Percentiles rank a stretch among this genome's conserved stretches.
phyloP scores from a whole-genome alignment of 1,284 basidiomycete genomes.

The Cutaneotrichosporon sp. region DNA sequence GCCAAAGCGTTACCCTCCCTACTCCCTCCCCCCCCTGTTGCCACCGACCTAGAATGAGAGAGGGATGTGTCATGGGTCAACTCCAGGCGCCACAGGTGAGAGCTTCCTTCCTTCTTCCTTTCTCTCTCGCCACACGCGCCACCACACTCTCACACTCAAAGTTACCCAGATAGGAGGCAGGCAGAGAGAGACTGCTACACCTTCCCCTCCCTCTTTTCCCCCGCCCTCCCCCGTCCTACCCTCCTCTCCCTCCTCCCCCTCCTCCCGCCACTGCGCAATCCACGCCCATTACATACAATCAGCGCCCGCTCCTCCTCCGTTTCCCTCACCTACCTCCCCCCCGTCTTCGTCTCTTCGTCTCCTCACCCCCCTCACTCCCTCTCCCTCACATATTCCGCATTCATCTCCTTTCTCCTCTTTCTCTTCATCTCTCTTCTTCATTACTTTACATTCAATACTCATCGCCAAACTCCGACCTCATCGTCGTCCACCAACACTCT shows the following conservation, averaged over 20 bases:
- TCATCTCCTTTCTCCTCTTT: not conserved
- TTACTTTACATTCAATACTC: not conserved
- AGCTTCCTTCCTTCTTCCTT: too few relatives aligned
- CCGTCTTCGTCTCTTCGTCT: not conserved
- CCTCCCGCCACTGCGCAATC: not conserved
- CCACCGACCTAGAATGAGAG: too few relatives aligned
- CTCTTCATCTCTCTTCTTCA: not conserved
- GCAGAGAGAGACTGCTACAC: not conserved
- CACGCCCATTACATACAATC: too few relatives aligned
- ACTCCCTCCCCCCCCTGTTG: too few relatives aligned
- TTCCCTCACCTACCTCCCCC: too few relatives aligned
- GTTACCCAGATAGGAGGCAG: not conserved
- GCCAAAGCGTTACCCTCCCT: too few relatives aligned
- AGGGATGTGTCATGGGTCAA: too few relatives aligned
- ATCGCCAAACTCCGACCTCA: not conserved
- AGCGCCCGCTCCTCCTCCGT: too few relatives aligned
- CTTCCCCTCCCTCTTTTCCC: not conserved
- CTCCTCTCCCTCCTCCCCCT: slow-evolving; percentile 1
- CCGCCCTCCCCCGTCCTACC: slow-evolving; percentile 2
- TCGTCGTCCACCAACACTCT: too few relatives aligned
- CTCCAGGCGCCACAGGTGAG: too few relatives aligned
- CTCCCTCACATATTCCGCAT: not conserved
- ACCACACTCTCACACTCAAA: not conserved
- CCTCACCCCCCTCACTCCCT: not conserved
- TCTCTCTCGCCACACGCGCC: too few relatives aligned